A percentile compares a stretch with the other conserved stretches of the same genome.
These are phyloP conservation scores for Suillus lakei DNA, from an alignment of 768 basidiomycete genomes.

Conservation along the genomic window DNA sequence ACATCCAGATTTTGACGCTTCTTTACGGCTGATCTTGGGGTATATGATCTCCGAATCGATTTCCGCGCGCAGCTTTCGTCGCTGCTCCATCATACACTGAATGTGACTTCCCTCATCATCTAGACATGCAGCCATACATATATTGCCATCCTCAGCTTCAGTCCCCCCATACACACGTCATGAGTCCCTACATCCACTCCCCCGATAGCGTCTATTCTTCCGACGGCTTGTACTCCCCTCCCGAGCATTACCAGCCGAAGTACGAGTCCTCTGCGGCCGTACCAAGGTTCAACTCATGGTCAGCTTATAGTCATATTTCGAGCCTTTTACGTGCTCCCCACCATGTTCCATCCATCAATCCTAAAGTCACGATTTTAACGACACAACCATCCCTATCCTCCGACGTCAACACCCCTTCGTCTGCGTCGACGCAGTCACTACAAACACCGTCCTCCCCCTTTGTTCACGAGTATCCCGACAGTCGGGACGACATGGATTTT, in stretches of 20 bases:
- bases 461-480: constrained; percentile 13
- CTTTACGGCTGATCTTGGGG: constrained; percentile 27
- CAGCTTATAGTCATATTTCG: constrained; percentile 19
- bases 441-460: constrained; percentile 37
- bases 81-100: constrained; percentile 27
- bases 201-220: constrained; percentile 23
- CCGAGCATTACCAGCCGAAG: constrained; percentile 30
- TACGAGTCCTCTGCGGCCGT: constrained; percentile 13
- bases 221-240: constrained; percentile 25
- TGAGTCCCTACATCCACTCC: constrained; percentile 32
- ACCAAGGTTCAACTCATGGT: constrained; percentile 23
- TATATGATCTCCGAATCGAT: constrained; percentile 36
- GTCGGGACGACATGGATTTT: constrained; percentile 28
- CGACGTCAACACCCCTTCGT: constrained; percentile 36
- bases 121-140: constrained; percentile 33
- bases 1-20: constrained; percentile 23
- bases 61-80: constrained; percentile 28
- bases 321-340: constrained; percentile 18
- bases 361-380: constrained; percentile 33
- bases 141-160: constrained; percentile 33
- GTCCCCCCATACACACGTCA: constrained; percentile 22
- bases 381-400: constrained; percentile 25
- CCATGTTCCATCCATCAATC: constrained; percentile 26
- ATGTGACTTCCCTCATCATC: constrained; percentile 18
- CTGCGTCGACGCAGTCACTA: constrained; percentile 36